These are phyloP conservation scores for Saprolegnia diclina DNA, from an alignment of 352 stramenopile genomes.

Conservation along the genomic window DNA sequence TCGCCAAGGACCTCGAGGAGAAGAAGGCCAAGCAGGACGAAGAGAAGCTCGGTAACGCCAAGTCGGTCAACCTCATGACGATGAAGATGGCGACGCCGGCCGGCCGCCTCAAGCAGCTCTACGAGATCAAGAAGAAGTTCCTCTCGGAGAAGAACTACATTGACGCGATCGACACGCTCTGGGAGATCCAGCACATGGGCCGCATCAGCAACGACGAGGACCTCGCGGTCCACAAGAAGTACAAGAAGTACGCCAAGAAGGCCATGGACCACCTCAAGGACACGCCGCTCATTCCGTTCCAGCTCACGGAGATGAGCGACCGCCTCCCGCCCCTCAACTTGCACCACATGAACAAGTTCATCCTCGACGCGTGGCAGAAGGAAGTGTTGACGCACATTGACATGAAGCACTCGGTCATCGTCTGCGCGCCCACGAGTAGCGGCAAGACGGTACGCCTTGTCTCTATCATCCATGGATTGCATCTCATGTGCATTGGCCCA, in stretches of 20 bases:
- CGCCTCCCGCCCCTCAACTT: conserved; percentile 80
- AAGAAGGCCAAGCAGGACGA: conserved; percentile 85
- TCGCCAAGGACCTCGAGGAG: conserved; percentile 82
- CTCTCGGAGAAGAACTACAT: conserved; percentile 83
- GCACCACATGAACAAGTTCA: conserved; percentile 90
- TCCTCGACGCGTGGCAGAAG: conserved; percentile 97
- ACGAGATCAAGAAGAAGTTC: conserved; percentile 77
- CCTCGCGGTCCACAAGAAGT: conserved; percentile 77
- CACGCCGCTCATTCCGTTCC: conserved; percentile 78
- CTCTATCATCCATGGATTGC: conserved; percentile 47
- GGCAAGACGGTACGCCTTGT: conserved; percentile 93
- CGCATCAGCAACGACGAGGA: conserved; percentile 63
- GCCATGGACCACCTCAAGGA: conserved; percentile 61
- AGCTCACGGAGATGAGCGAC: conserved; percentile 84
- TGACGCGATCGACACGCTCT: conserved; percentile 79
- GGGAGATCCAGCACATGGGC: conserved; percentile 76
- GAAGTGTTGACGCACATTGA: conserved; percentile 94
- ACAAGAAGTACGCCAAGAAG: conserved; percentile 81
- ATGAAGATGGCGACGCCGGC: conserved; percentile 86
- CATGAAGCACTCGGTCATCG: conserved; percentile 92
- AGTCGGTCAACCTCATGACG: conserved; percentile 54
- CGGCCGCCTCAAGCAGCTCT: conserved; percentile 73
- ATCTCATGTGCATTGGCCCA: conserved; percentile 38
- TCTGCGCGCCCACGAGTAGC: conserved; percentile 96
- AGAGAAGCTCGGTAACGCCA: conserved; percentile 83